phyloP scores from a whole-genome alignment of 257 asterid genomes.

The Petunia axillaris region DNA sequence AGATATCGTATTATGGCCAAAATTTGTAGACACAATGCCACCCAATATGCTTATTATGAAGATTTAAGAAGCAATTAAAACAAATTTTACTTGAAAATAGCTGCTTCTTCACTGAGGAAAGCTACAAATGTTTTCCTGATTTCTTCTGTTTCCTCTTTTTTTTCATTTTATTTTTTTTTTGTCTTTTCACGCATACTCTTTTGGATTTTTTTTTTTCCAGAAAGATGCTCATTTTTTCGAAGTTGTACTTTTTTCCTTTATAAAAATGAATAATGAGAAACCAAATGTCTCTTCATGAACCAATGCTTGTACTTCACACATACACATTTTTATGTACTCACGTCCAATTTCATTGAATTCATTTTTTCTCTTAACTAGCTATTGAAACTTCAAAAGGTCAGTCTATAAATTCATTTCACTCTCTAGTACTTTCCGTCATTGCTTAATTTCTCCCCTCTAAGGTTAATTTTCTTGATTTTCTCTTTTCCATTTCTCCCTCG shows the following conservation, averaged over 20 bases:
- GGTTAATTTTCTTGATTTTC: background rate
- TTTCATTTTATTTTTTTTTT: background rate
- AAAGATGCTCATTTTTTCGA: background rate
- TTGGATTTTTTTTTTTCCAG: background rate
- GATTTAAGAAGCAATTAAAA: no score
- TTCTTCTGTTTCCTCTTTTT: background rate
- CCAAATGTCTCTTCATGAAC: background rate
- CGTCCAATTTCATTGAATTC: slow-evolving; percentile 10
- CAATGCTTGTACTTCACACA: background rate
- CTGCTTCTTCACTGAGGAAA: background rate
- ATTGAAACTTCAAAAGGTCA: background rate
- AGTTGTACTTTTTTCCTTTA: background rate
- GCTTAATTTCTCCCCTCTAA: background rate
- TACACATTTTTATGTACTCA: background rate
- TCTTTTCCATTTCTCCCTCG: background rate
- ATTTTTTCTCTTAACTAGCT: background rate
- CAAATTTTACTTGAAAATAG: background rate
- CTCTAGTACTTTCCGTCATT: background rate
- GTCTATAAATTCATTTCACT: background rate
- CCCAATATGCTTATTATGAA: no score
- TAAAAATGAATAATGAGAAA: background rate
- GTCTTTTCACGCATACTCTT: background rate
- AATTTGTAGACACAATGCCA: no score
- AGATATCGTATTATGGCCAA: no score
- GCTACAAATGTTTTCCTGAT: background rate